A percentile compares a stretch with the other conserved stretches of the same genome.
These are phyloP conservation scores for Lichtheimia corymbifera DNA, from an alignment of 371 early-diverging fungal species.

Conservation along the genomic window DNA sequence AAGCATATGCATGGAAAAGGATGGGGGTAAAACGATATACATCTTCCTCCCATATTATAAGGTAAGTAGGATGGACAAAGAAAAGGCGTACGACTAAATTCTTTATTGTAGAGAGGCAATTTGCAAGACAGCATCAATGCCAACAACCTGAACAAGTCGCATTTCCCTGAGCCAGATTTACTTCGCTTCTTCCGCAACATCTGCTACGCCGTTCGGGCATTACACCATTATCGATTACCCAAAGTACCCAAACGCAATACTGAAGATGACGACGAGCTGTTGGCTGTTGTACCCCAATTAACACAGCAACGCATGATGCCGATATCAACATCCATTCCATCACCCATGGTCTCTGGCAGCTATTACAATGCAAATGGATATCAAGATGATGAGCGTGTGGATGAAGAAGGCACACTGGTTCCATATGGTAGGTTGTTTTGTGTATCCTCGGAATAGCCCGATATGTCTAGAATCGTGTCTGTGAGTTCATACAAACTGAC, in stretches of 20 bases:
- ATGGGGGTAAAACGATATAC: slow-evolving; percentile 63
- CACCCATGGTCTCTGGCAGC: not conserved
- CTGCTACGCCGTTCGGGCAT: slow-evolving; percentile 58
- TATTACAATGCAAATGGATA: slow-evolving; percentile 8
- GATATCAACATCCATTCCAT: not conserved
- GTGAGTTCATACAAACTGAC: too few species aligned
- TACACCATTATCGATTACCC: slow-evolving; percentile 62
- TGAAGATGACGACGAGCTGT: slow-evolving; percentile 19
- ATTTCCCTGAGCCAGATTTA: slow-evolving; percentile 61
- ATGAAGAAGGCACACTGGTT: slow-evolving; percentile 13
- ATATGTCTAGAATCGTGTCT: not conserved
- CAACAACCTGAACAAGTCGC: slow-evolving; percentile 51
- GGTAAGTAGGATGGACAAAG: slow-evolving; percentile 18
- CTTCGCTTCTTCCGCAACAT: slow-evolving; percentile 60
- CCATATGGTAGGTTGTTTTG: slow-evolving; percentile 28
- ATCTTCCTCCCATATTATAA: slow-evolving; percentile 67
- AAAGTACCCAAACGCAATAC: slow-evolving; percentile 38
- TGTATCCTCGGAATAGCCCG: not conserved
- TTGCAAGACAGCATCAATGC: slow-evolving; percentile 61
- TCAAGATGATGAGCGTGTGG: not conserved
- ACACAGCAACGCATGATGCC: slow-evolving; percentile 7
- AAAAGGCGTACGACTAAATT: not conserved
- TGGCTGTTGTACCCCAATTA: not conserved
- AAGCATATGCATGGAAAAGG: slow-evolving; percentile 52
- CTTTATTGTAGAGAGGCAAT: slow-evolving; percentile 43